Evolutionary conservation across 2,329 filamentous ascomycete genomes (phyloP), one percentile per base, ranked within the genome.

Genomic region (Neonectria ditissima): DNA sequence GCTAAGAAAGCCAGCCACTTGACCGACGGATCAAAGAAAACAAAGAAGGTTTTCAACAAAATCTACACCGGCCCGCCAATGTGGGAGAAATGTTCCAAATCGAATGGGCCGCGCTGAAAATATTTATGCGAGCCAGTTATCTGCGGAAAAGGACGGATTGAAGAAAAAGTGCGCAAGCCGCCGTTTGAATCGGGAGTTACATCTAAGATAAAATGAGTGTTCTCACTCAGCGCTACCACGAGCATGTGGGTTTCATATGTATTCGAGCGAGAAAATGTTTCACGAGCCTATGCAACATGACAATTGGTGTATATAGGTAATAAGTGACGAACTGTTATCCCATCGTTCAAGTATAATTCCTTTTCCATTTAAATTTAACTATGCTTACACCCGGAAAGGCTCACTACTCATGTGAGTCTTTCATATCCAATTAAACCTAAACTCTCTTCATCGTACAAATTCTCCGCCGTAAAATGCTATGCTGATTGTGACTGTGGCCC

Each of bases 331-430:
- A n/a, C n/a, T n/a, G n/a, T n/a, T n/a, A n/a, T n/a, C n/a, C n/a
- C n/a, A n/a, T n/a, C n/a, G n/a, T n/a, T n/a, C n/a, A n/a, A n/a
- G n/a, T n/a, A n/a, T n/a, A n/a, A n/a, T n/a, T n/a, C n/a, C n/a
- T n/a, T n/a, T n/a, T 20, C 30, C n/a, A 18, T 18, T 48, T 11
- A 50, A n/a, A 32, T 18, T 6, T 28, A 22, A 32, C 44, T 62
- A 57, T 26, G 24, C 47, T 57, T 52, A 39, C 41, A 44, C 16
- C 32, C 45, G 41, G 37, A 41, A 54, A 22, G 60, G 69, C 66
- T 64, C 65, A 57, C 47, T 65, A 61, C 59, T 63, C 65, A 50
- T 41, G 37, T 55, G 53, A 62, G 59, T 45, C 59, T 52, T 53
- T 59, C 54, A 39, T 54, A 41, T 43, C n/a, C 41, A 50, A 59